Conservation (phyloP, 1,284 basidiomycete genomes). For the Xerocomus minutiporus region DNA sequence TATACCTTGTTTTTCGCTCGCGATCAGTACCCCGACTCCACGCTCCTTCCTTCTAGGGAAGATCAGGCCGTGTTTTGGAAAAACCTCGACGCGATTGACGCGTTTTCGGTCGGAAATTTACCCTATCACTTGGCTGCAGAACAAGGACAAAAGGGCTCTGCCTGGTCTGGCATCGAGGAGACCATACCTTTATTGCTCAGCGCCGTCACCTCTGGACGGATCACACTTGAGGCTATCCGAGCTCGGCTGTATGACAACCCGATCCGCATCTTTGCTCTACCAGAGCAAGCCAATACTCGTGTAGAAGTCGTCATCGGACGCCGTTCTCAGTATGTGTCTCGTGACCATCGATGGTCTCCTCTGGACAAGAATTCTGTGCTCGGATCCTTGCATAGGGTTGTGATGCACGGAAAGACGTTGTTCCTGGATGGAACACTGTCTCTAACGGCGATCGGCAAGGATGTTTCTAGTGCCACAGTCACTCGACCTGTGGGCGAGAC, state of each 20-base stretch:
- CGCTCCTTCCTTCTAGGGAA: slow-evolving; percentile 68
- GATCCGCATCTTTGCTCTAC: slow-evolving; percentile 85
- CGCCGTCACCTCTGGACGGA: slow-evolving; percentile 76
- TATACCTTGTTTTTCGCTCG: slow-evolving; percentile 89
- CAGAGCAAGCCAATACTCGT: slow-evolving; percentile 82
- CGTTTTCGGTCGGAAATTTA: slow-evolving; percentile 84
- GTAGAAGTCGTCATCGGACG: slow-evolving; percentile 93
- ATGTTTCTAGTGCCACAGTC: slow-evolving; percentile 69
- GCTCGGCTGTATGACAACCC: slow-evolving; percentile 88
- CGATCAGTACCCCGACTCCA: slow-evolving; percentile 67
- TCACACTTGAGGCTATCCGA: slow-evolving; percentile 83
- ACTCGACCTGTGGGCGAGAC: slow-evolving; percentile 42
- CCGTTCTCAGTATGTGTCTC: slow-evolving; percentile 54
- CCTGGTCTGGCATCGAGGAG: slow-evolving; percentile 84
- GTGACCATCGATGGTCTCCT: slow-evolving; percentile 76
- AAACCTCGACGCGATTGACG: slow-evolving; percentile 82
- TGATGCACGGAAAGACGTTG: slow-evolving; percentile 87
- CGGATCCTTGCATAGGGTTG: slow-evolving; percentile 87
- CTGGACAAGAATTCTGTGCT: slow-evolving; percentile 62
- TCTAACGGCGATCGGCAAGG: slow-evolving; percentile 61
- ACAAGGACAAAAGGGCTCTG: slow-evolving; percentile 60
- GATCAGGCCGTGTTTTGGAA: slow-evolving; percentile 90
- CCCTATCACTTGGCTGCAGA: slow-evolving; percentile 78
- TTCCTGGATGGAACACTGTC: slow-evolving; percentile 87
- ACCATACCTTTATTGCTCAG: slow-evolving; percentile 84